A percentile compares a stretch with the other conserved stretches of the same genome.
phyloP scores from a whole-genome alignment of 192 early-diverging fungal genomes.

The Lobosporangium transversale region DNA sequence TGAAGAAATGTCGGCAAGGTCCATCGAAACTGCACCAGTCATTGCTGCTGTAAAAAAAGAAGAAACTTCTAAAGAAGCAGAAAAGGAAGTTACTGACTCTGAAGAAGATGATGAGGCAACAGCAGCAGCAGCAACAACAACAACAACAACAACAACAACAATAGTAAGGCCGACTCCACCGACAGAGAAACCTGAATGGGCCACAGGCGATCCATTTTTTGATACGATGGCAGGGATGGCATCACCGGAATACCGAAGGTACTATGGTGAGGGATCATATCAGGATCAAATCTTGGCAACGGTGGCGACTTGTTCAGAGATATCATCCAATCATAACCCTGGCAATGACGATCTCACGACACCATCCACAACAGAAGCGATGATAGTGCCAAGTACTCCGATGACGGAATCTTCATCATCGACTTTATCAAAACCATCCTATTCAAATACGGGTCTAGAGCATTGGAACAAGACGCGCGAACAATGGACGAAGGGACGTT shows the following conservation, averaged over 20 bases:
- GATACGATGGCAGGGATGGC: conserved; percentile 53
- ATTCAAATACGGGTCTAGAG: conserved; percentile 45
- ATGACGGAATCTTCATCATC: background rate
- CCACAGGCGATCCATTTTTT: conserved; percentile 50
- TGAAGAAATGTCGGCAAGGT: no score
- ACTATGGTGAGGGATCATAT: background rate
- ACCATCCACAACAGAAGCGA: background rate
- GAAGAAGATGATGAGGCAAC: no score
- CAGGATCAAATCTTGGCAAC: background rate
- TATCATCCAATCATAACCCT: no score
- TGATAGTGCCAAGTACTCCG: no score
- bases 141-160: background rate
- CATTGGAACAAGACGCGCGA: conserved; percentile 61
- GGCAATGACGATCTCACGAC: background rate
- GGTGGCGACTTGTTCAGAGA: background rate
- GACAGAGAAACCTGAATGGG: conserved; percentile 28
- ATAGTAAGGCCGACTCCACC: background rate
- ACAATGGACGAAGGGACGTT: conserved; percentile 54
- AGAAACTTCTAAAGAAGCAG: no score
- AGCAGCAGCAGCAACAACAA: conserved; percentile 1
- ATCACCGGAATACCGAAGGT: conserved; percentile 25
- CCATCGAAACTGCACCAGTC: no score
- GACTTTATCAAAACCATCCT: background rate
- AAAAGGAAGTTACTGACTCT: no score
- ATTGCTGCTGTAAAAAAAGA: no score